Percentiles rank a stretch among this genome's conserved stretches.
Evolutionary conservation across 2,329 filamentous ascomycete species (phyloP).

Genomic region (Paradendryphiella salina): DNA sequence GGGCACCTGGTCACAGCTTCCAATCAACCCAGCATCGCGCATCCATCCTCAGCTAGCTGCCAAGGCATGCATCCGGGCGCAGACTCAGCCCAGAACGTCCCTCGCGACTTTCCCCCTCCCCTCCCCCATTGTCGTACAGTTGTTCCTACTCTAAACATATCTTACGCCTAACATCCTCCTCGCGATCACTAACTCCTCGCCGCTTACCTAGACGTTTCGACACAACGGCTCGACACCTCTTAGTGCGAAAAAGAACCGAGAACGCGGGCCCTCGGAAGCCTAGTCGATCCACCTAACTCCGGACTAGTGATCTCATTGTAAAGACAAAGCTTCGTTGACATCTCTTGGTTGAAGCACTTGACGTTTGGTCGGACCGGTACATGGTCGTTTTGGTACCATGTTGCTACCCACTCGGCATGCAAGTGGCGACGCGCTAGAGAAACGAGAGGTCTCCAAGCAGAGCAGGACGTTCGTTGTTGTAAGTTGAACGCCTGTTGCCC

Average conservation of each 20-base stretch:
- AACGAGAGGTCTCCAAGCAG: constrained; percentile 23
- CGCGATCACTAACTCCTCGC: constrained; percentile 9
- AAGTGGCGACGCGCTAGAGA: constrained; percentile 29
- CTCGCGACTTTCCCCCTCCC: constrained; percentile 3
- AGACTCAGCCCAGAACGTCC: constrained; percentile 23
- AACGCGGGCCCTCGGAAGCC: constrained; percentile 17
- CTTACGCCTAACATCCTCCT: constrained; percentile 1
- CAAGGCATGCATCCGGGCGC: constrained; percentile 29
- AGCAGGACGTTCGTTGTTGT: constrained; percentile 36
- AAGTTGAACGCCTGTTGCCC: constrained; percentile 18
- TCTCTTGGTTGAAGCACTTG: constrained; percentile 13
- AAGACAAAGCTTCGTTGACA: constrained; percentile 19
- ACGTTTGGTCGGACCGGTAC: constrained; percentile 10
- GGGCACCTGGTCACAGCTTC: constrained; percentile 13
- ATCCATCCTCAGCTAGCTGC: constrained; percentile 24
- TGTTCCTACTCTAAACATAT: constrained; percentile 4
- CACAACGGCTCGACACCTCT: constrained; percentile 16
- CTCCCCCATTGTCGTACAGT: constrained; percentile 6
- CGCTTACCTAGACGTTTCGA: constrained; percentile 9
- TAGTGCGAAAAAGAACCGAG: constrained; percentile 25
- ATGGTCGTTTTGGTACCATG: constrained; percentile 25
- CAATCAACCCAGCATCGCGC: constrained; percentile 26
- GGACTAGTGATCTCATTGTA: constrained; percentile 30
- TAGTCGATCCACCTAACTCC: constrained; percentile 28
- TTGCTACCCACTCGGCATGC: constrained; percentile 30